Evolutionary conservation across 192 early-diverging fungal genomes (phyloP), one percentile per base, ranked within the genome.

Genomic region (Coemansia sp.): DNA sequence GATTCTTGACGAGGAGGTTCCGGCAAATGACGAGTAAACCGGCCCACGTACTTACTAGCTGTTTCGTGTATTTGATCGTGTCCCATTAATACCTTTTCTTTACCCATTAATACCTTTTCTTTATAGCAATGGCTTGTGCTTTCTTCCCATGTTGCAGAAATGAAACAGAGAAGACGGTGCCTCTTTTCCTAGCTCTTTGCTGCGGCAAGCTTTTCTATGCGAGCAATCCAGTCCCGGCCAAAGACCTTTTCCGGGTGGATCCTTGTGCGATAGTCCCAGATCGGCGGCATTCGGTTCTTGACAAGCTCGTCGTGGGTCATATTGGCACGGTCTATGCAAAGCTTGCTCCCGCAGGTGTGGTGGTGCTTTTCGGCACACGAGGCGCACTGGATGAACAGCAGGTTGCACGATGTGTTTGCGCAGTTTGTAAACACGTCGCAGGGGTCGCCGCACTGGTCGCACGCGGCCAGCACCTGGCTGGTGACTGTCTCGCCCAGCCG

Each of bases 1-100:
- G 58, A 85, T 91, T 63, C 77, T 99, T 61, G 95, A 99, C 48
- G 97, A 99, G 73, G 95, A 99, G 72, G 93, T 96, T 21, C 96
- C 96, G 6, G 89, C 88, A 6, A 90, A 88, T 29, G 96, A 97
- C 69, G 93, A 95, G 58, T 94, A 39, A 23, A 2, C 7, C 7
- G 40, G 40, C n/a, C n/a, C n/a, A n/a, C n/a, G 40, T 4, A 18
- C 40, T 35, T 35, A 35, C 10, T 35, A 35, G 4, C 34, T 10
- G 5, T 35, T 35, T 10, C 34, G 10, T 4, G 34, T 10, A 10
- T 35, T 35, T n/a, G n/a, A n/a, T n/a, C n/a, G n/a, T n/a, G n/a
- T n/a, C n/a, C n/a, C n/a, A n/a, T n/a, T n/a, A n/a, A n/a, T n/a
- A n/a, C n/a, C n/a, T n/a, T n/a, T n/a, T n/a, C n/a, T n/a, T n/a